Conservation (phyloP, 2,329 filamentous ascomycete species). For the Alternaria brassicicola region DNA sequence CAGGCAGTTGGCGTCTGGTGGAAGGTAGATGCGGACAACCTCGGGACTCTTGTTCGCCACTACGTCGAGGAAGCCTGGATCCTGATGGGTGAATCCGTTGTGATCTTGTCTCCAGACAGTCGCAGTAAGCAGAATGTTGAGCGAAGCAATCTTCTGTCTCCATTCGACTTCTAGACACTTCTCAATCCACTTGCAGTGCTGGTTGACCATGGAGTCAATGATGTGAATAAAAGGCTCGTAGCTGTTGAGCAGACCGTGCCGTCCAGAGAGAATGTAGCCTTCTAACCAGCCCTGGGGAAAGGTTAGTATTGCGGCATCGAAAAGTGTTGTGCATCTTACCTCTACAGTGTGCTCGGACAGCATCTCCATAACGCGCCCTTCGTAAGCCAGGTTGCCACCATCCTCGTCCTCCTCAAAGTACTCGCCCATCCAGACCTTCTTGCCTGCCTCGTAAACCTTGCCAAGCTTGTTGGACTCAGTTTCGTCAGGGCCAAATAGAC, state of each 20-base stretch:
- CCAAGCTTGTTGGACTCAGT: constrained; percentile 81
- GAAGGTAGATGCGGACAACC: constrained; percentile 80
- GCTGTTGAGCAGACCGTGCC: constrained; percentile 78
- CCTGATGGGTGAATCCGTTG: constrained; percentile 83
- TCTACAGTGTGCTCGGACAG: constrained; percentile 82
- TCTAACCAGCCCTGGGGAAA: constrained; percentile 66
- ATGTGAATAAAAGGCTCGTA: constrained; percentile 85
- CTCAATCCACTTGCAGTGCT: constrained; percentile 86
- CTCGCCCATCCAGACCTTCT: constrained; percentile 82
- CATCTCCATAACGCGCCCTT: constrained; percentile 81
- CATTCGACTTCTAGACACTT: constrained; percentile 81
- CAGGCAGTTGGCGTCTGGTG: constrained; percentile 78
- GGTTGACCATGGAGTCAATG: constrained; percentile 85
- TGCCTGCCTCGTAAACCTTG: constrained; percentile 72
- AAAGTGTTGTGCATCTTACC: constrained; percentile 42
- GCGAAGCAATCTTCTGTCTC: constrained; percentile 73
- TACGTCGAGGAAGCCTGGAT: constrained; percentile 77
- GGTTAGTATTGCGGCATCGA: constrained; percentile 11
- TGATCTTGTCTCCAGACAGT: constrained; percentile 85
- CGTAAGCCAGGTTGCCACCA: constrained; percentile 72
- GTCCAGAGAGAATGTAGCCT: constrained; percentile 75
- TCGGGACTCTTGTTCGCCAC: constrained; percentile 81
- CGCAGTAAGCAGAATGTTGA: constrained; percentile 79
- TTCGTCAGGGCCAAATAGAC: constrained; percentile 79
- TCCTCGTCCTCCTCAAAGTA: constrained; percentile 78